These are phyloP conservation scores for Arabidopsis thaliana DNA, from an alignment of 345 rosid species.

Conservation along the genomic window TAIR10.1 NC_003076.8:3380001-3380500, in stretches of 20 bases:
- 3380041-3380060: constrained; percentile 88
- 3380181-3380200: constrained; percentile 19
- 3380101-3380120: background rate
- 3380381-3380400: constrained; percentile 17
- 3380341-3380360: constrained; percentile 16
- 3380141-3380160: background rate
- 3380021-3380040: constrained; percentile 79
- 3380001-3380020: constrained; percentile 86
- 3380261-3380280: constrained; percentile 67
- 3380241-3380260: constrained; percentile 87
- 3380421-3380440: background rate
- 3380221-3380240: constrained; percentile 95
- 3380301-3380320: constrained; percentile 24
- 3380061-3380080: constrained; percentile 83
- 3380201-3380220: constrained; percentile 71
- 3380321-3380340: background rate
- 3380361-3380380: constrained; percentile 16
- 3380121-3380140: constrained; percentile 19
- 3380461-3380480: constrained; percentile 12
- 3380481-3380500: constrained; percentile 19
- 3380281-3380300: constrained; percentile 18
- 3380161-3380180: constrained; percentile 17
- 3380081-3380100: constrained; percentile 39
- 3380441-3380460: background rate
- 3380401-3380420: background rate